A percentile compares a stretch with the other conserved stretches of the same genome.
phyloP scores from a whole-genome alignment of 1,284 basidiomycete genomes.

The Ustilago shanxiensis region DNA sequence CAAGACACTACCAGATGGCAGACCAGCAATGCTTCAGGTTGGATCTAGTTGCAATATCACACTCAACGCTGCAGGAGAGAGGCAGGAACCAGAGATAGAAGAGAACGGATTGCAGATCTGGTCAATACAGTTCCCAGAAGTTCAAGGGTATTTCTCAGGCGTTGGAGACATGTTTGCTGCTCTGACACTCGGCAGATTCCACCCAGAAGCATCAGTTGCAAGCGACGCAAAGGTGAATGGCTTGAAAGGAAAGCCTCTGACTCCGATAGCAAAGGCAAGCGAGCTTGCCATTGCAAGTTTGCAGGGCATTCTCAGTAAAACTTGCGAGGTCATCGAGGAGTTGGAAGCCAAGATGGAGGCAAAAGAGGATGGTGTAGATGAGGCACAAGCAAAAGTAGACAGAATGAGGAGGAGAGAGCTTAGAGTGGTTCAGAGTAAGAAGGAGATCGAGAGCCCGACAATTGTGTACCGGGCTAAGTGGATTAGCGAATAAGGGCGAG shows the following conservation, averaged over 20 bases:
- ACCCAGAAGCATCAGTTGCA: slow-evolving; percentile 27
- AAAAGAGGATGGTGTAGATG: slow-evolving; percentile 17
- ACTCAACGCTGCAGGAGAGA: slow-evolving; percentile 28
- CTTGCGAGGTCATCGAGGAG: slow-evolving; percentile 41
- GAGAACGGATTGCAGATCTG: slow-evolving; percentile 53
- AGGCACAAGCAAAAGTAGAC: slow-evolving; percentile 55
- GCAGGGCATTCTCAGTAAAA: slow-evolving; percentile 79
- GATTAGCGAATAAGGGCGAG: slow-evolving; percentile 23
- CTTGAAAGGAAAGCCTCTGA: slow-evolving; percentile 70
- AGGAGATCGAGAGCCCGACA: slow-evolving; percentile 58
- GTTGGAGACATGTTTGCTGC: slow-evolving; percentile 98
- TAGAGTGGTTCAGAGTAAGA: slow-evolving; percentile 62
- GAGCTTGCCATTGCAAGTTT: slow-evolving; percentile 81
- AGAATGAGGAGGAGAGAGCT: slow-evolving; percentile 65
- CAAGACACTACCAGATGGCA: slow-evolving; percentile 39
- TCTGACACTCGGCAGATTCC: slow-evolving; percentile 85
- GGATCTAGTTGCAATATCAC: slow-evolving; percentile 67
- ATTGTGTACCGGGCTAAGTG: slow-evolving; percentile 59
- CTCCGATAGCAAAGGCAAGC: slow-evolving; percentile 73
- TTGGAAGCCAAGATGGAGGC: slow-evolving; percentile 11
- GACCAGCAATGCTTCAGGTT: slow-evolving; percentile 62
- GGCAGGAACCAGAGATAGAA: slow-evolving; percentile 9
- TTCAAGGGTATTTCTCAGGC: slow-evolving; percentile 93
- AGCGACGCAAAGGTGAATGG: slow-evolving; percentile 16
- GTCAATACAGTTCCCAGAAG: slow-evolving; percentile 83